Conservation (phyloP, 208 protist genomes). For the Willaertia magna region DNA sequence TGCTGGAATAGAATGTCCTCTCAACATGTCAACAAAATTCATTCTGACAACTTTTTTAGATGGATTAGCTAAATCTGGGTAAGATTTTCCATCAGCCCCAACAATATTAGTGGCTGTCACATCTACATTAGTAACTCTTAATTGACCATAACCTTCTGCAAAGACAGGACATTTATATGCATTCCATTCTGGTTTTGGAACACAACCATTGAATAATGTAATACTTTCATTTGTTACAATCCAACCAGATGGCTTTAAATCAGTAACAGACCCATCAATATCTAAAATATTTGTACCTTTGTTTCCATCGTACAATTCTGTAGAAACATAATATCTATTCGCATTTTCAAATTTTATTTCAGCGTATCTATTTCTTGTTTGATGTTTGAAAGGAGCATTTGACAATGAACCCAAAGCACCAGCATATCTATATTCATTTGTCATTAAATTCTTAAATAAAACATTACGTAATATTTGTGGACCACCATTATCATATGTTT, state of each 20-base stretch:
- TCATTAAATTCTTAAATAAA: not conserved
- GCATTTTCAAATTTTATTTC: not conserved
- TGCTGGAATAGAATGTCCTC: not conserved
- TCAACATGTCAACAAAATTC: not conserved
- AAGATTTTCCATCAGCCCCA: not conserved
- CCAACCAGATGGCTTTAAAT: not conserved
- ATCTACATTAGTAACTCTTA: not conserved
- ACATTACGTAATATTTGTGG: not conserved
- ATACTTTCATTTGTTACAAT: not conserved
- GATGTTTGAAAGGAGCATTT: not conserved
- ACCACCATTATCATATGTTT: constrained; percentile 3
- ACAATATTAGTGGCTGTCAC: too few relatives aligned
- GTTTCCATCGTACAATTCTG: not conserved
- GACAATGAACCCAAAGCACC: not conserved
- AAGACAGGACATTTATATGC: not conserved
- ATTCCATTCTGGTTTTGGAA: not conserved
- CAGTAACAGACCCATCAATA: not conserved
- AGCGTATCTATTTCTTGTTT: not conserved
- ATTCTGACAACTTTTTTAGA: not conserved
- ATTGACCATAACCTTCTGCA: not conserved
- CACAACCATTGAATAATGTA: not conserved
- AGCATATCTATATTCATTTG: not conserved
- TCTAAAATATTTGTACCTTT: not conserved
- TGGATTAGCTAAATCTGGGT: not conserved
- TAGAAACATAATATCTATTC: not conserved